phyloP scores from a whole-genome alignment of 2,329 filamentous ascomycete species.

The Cytospora piceae region DNA sequence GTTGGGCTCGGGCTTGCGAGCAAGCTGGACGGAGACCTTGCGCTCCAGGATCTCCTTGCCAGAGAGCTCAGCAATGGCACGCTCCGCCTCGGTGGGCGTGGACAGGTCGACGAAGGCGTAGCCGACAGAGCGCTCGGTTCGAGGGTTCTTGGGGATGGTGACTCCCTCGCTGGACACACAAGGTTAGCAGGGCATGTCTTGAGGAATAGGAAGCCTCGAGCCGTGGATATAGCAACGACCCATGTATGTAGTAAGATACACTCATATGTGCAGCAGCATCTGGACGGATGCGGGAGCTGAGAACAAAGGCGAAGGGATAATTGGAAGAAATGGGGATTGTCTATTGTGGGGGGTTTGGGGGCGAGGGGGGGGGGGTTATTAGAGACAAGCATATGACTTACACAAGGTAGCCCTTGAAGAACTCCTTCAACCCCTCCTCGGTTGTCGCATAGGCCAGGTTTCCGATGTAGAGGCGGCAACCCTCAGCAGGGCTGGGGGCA shows the following conservation, averaged over 20 bases:
- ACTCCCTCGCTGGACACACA: slow-evolving; percentile 80
- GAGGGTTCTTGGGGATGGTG: slow-evolving; percentile 99
- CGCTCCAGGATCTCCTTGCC: slow-evolving; percentile 97
- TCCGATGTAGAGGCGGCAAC: slow-evolving; percentile 99
- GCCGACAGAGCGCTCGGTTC: slow-evolving; percentile 96
- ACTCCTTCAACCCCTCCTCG: slow-evolving; percentile 99
- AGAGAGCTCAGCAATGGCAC: slow-evolving; percentile 92
- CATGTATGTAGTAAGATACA: not conserved
- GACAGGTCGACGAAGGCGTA: slow-evolving; percentile 99
- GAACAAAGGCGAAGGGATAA: not conserved
- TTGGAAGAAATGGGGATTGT: no score
- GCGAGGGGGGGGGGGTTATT: not conserved
- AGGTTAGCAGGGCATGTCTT: slow-evolving; percentile 39
- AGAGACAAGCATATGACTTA: slow-evolving; percentile 59
- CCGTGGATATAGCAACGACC: not conserved
- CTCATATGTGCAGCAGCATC: not conserved
- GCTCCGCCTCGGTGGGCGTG: slow-evolving; percentile 90
- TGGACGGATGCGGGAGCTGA: not conserved
- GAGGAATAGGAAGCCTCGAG: not conserved
- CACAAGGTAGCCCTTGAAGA: slow-evolving; percentile 99
- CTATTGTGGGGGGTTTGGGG: not conserved
- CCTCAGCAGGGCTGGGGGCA: slow-evolving; percentile 96
- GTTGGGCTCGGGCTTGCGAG: slow-evolving; percentile 91
- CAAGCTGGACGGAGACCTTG: slow-evolving; percentile 98
- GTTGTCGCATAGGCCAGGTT: slow-evolving; percentile 99